Evolutionary conservation across 2,329 filamentous ascomycete genomes (phyloP), one percentile per base, ranked within the genome.

Genomic region (Metarhizium guizhouense): DNA sequence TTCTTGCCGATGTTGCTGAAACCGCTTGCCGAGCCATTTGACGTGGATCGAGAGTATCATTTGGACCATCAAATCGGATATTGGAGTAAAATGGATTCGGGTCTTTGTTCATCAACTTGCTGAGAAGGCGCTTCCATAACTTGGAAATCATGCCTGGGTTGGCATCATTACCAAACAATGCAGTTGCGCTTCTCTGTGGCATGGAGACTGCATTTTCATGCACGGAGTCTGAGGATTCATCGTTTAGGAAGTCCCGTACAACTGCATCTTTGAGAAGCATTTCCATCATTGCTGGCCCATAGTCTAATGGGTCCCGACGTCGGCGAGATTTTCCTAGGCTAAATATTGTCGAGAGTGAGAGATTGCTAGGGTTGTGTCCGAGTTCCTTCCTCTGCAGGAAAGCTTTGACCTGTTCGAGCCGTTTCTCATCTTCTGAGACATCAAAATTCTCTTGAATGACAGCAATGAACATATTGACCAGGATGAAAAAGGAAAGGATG

Each of bases 381-480:
- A 96, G 76, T 64, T 97, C 92, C 68, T 93, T 95, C 62, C 92
- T 85, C 66, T 95, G 90, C 48, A 99, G 76, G 64, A 97, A 99
- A 1, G 93, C 90, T 65, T 92, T 93, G 58, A 99, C 92, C 72
- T 99, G 95, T 68, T 97, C 90, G 59, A 97, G 74, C 20, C 95
- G 90, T 73, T 99, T 99, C 70, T 97, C 92, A 67, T 99, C 95
- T 69, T 99, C 94, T 3, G 92, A 95, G 30, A 99, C 91, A 72
- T 99, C 94, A 68, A 99, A 99, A 66, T 96, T 99, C 68, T 99
- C 94, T 70, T 99, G 94, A 61, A 99, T 99, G 74, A 99, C 94
- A 78, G 94, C 94, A 88, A 99, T 97, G 77, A 99, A 99, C 94
- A 99, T 99, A 68, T 97, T 99, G 75, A 99, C 75, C 59, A 97